Percentiles rank a stretch among this genome's conserved stretches.
Conservation (phyloP, 2,329 filamentous ascomycete species). For the Chalara sp. region DNA sequence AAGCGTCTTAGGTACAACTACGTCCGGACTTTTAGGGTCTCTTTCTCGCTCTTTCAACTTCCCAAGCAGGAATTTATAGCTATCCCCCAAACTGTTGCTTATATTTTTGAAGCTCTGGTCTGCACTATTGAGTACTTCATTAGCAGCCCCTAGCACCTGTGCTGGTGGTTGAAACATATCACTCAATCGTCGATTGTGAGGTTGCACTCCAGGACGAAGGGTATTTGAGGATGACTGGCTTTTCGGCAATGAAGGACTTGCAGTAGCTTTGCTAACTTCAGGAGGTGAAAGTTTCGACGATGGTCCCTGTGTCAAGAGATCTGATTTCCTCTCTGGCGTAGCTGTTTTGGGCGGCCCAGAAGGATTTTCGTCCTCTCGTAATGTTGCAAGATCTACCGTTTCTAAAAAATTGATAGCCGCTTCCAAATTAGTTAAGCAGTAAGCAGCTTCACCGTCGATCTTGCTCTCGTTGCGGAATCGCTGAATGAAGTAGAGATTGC, state of each 20-base stretch:
- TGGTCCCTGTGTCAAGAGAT: conserved; percentile 21
- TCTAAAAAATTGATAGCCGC: conserved; percentile 91
- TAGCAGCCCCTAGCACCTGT: conserved; percentile 74
- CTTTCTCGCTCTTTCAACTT: conserved; percentile 69
- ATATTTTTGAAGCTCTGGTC: conserved; percentile 92
- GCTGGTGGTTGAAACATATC: conserved; percentile 75
- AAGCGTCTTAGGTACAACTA: conserved; percentile 74
- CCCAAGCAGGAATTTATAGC: conserved; percentile 88
- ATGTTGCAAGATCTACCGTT: conserved; percentile 85
- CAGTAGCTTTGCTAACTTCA: conserved; percentile 15
- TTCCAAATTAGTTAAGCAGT: conserved; percentile 93
- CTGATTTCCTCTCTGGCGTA: conserved; percentile 33
- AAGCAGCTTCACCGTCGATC: conserved; percentile 88
- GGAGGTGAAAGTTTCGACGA: conserved; percentile 24
- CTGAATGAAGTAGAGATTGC: conserved; percentile 92
- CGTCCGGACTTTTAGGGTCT: conserved; percentile 37
- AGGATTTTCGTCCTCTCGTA: conserved; percentile 72
- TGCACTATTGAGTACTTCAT: conserved; percentile 78
- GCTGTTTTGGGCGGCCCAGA: conserved; percentile 58
- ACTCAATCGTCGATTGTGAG: conserved; percentile 71
- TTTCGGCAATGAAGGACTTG: conserved; percentile 29
- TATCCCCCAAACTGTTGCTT: conserved; percentile 81
- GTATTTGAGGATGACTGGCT: conserved; percentile 15
- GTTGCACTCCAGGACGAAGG: conserved; percentile 26
- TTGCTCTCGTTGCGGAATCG: conserved; percentile 80